Base-by-base conservation (phyloP, 2,329 filamentous ascomycete species). In the Cordyceps militaris region DNA sequence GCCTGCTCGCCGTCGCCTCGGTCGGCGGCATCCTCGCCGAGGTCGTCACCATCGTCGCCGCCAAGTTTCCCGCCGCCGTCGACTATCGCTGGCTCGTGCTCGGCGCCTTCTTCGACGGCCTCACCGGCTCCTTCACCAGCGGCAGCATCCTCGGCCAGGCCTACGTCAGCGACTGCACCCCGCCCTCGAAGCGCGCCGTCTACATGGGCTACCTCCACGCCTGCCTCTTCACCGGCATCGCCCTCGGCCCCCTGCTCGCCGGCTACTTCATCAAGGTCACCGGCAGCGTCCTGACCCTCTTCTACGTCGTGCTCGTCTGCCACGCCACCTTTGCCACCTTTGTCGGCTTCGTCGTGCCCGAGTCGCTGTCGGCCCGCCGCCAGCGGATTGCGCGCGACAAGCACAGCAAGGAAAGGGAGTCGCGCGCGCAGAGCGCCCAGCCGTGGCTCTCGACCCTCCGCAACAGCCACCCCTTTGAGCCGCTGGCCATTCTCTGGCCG, bases 121-220 rank as follows among this genome's bases (percentile, higher is more conserved):
- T 96, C 5, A 85, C 85, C 10, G 94, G 94, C 8, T 96, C 92
- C 0, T 96, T 97, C 69, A 96, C 91, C 1, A 84, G 90, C 0
- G 87, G 87, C 28, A 88, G 87, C 47, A 76, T 87, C 21, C 75
- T 96, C 59, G 86, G 84, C 23, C 87, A 95, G 69, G 91, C 93
- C 0, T 99, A 97, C 71, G 87, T 89, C 13, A 86, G 90, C 42
- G 94, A 99, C 71, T 96, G 91, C 71, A 93, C 91, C 0, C 78
- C 88, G 4, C 89, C 91, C 0, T 87, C 88, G 30, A 84, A 83
- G 66, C 85, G 94, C 21, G 89, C 87, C 60, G 88, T 96, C 8
- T 84, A 86, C 4, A 94, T 97, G 70, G 92, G 91, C 7, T 93
- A 92, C 68, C 87, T 97, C 65, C 90, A 97, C 66, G 91, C 90